phyloP scores from a whole-genome alignment of 805 yeast genomes.

The Zygosaccharomyces gambellarensis region DNA sequence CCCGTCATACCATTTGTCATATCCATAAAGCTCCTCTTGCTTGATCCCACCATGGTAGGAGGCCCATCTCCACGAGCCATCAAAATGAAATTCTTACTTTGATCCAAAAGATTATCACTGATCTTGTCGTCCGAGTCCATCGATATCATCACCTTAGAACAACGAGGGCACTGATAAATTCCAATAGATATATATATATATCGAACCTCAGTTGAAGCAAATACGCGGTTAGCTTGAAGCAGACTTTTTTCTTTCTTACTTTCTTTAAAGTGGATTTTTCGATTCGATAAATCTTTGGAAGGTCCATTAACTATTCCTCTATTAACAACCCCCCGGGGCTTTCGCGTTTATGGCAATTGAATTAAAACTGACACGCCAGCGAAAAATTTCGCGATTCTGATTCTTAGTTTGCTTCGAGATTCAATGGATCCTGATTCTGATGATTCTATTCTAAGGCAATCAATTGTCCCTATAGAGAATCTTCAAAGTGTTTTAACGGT shows the following conservation, averaged over 20 bases:
- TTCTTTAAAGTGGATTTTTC: neutral
- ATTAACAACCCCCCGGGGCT: neutral
- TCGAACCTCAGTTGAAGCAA: neutral
- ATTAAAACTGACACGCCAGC: slow-evolving; percentile 2
- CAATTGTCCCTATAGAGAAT: neutral
- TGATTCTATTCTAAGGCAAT: neutral
- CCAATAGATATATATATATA: neutral
- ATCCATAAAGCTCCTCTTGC: slow-evolving; percentile 12
- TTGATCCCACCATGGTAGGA: neutral
- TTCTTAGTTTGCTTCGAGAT: neutral
- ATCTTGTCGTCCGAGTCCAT: neutral
- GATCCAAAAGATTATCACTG: neutral
- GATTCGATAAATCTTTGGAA: neutral
- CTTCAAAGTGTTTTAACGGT: neutral
- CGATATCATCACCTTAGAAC: neutral
- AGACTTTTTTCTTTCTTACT: no score
- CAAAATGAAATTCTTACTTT: neutral
- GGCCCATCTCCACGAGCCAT: slow-evolving; percentile 4
- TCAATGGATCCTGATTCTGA: neutral
- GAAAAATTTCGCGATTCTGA: slow-evolving; percentile 5
- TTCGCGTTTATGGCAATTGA: slow-evolving; percentile 5
- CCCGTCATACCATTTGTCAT: neutral
- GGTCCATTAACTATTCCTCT: neutral
- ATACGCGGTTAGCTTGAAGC: neutral
- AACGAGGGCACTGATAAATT: neutral